Base-by-base conservation (phyloP, 2,329 filamentous ascomycete genomes). In the Penicillium corylophilum region DNA sequence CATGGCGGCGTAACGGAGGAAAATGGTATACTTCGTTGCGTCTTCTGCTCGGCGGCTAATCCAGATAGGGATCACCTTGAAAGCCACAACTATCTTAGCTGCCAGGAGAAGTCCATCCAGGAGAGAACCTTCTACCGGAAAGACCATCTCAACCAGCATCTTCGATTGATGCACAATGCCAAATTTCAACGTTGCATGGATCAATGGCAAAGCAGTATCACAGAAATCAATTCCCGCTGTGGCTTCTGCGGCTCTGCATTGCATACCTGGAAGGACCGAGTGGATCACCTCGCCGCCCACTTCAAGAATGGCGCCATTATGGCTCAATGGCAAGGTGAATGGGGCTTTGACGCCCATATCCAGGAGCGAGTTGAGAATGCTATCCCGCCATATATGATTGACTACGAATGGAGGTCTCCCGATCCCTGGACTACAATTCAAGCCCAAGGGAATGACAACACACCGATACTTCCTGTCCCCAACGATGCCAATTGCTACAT, bases 61-160 rank as follows among this genome's bases (percentile, higher is more conserved):
- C 82, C 83, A 0, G 76, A 75, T 7, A 66, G 73, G 22, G 78
- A 80, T 13, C 83, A 86, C 64, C 64, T 85, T 15, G 82, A 83
- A 57, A 74, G 72, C 7, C 83, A 86, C 70, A 83, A 84, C 56
- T 82, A 82, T 64, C 71, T 72, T 29, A 72, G 75, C 24, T 86
- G 83, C 60, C 79, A 82, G 57, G 81, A 84, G 56, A 85, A 85
- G 64, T 80, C 80, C 4, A 56, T 79, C 1, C 78, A 82, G 41
- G 80, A 83, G 50, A 76, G 83, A 31, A 84, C 81, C 0, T 85
- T 85, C 64, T 84, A 82, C 61, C 74, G 82, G 23, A 85, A 85
- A 65, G 82, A 85, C 60, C 82, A 85, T 61, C 73, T 85, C 12
- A 77, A 82, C 44, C 82, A 85, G 60, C 82, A 85, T 64, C 67